A percentile compares a stretch with the other conserved stretches of the same genome.
These are phyloP conservation scores for Yamadazyma atmosphaerica DNA, from an alignment of 1,139 yeast species.

Conservation along the genomic window DNA sequence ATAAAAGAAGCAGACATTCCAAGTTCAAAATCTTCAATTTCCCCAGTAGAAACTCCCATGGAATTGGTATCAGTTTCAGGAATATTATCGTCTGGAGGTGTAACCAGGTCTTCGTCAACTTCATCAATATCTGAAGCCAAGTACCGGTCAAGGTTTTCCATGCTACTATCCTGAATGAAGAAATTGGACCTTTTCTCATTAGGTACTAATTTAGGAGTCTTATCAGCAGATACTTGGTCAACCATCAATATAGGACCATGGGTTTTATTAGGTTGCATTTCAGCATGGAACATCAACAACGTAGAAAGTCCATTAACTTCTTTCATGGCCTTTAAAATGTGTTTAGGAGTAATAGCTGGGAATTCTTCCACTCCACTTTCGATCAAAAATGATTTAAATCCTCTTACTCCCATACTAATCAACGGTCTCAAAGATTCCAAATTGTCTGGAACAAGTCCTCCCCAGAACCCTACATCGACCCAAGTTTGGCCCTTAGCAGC, in stretches of 20 bases:
- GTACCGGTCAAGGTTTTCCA: constrained; percentile 5
- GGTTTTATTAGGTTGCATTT: constrained; percentile 56
- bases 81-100: constrained; percentile 8
- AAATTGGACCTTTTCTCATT: constrained; percentile 22
- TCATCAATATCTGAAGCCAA: constrained; percentile 7
- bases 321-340: constrained; percentile 66
- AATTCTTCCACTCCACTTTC: constrained; percentile 95
- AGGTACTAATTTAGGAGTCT: constrained; percentile 24
- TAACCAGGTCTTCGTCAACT: constrained; percentile 5
- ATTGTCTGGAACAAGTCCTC: constrained; percentile 85
- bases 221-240: constrained; percentile 16
- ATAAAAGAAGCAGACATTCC: constrained; percentile 51
- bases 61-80: constrained; percentile 6
- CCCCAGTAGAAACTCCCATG: constrained; percentile 12
- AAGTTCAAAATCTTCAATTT: constrained; percentile 37
- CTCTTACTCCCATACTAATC: constrained; percentile 82
- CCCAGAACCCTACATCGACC: constrained; percentile 97
- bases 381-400: constrained; percentile 87
- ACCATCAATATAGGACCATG: constrained; percentile 25
- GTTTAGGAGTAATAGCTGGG: constrained; percentile 69
- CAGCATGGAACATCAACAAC: constrained; percentile 90
- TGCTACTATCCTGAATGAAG: constrained; percentile 19
- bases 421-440: constrained; percentile 68
- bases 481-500: constrained; percentile 84
- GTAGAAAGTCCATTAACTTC: constrained; percentile 63